Base-by-base conservation (phyloP, 2,329 filamentous ascomycete species). In the Aspergillus ochraceus region DNA sequence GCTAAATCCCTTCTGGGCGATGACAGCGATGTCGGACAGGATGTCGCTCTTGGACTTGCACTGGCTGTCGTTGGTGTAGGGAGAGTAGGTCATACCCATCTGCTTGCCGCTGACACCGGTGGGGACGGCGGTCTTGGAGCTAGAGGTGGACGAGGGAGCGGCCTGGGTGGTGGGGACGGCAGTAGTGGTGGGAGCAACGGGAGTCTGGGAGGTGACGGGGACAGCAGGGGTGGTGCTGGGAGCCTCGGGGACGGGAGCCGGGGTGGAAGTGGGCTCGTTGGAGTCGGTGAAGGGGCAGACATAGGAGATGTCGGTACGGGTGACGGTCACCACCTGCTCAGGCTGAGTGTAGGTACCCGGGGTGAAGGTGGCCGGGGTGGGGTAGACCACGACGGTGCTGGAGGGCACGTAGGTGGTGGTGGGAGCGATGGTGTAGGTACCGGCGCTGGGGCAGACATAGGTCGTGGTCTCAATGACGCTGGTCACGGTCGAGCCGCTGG, bases 21-120 rank as follows among this genome's bases (percentile, higher is more conserved):
- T 89, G 60, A 76, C 67, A 45, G 77, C 74, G 66, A 94, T 83
- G 66, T 93, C 89, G 24, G 69, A 57, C 62, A 81, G 73, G 60
- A 94, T 86, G 52, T 84, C 75, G n/a, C 64, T 63, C 62, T 83
- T 77, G 61, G 73, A 71, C 86, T 90, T 91, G 88, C 91, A 94
- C 52, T 78, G 70, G 54, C 79, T 79, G 55, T 72, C 66, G 62
- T 80, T 70, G 66, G 80, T 81, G 81, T 90, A 95, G 54, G 90
- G 90, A 47, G 90, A 91, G 84, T 92, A 95, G 71, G 90, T 90
- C 73, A 94, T 89, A 75, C 85, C 90, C 82, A 86, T 91, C 73
- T 88, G 84, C 64, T 73, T 70, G 54, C 71, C 70, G 54, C 71
- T 73, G 75, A 70, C 59, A 42, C 65, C 52, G 11, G 64, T 63